Evolutionary conservation across 495 filamentous ascomycete genomes (phyloP), one percentile per base, ranked within the genome.

Genomic region (Aspergillus avenaceus): DNA sequence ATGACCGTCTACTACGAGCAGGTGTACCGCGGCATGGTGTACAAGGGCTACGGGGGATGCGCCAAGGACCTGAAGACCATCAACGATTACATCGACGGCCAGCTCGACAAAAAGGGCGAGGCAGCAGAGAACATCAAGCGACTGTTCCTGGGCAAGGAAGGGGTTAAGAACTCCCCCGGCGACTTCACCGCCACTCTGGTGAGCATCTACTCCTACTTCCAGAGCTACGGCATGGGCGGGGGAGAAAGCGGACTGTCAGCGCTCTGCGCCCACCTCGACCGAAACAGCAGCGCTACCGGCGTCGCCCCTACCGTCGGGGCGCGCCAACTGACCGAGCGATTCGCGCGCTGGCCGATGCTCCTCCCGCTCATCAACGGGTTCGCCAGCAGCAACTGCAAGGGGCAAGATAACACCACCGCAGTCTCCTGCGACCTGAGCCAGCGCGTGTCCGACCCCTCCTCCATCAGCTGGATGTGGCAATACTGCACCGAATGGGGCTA

Each of bases 401-500:
- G 62, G 13, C 59, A 74, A 4, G 61, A 78, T 36, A 32, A 47
- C 5, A 54, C 51, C 11, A 8, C 41, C 9, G 52, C 56, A 0
- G 50, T 64, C 0, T 56, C 67, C 1, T 83, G 79, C 55, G 52
- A 66, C n/a, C 50, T 83, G 31, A 64, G 69, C 28, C 55, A 63
- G n/a, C 50, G 43, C 6, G 55, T 64, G 24, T 52, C 55, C 22
- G 69, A 74, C 13, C 58, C 75, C 0, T 60, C 65, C 37, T 48
- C 52, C 9, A 74, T 82, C 44, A 65, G 68, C 44, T 84, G 81
- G 81, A 74, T 63, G 7, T 84, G 79, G 79, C 79, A 83, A 55
- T 82, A 78, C 54, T 84, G 81, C 63, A 77, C 77, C 9, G 73
- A 83, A 61, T 83, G 72, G 68, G 81, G 81, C 27, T 77, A 68